Base-by-base conservation (phyloP, 352 stramenopile species). In the Phytophthora pisi region DNA sequence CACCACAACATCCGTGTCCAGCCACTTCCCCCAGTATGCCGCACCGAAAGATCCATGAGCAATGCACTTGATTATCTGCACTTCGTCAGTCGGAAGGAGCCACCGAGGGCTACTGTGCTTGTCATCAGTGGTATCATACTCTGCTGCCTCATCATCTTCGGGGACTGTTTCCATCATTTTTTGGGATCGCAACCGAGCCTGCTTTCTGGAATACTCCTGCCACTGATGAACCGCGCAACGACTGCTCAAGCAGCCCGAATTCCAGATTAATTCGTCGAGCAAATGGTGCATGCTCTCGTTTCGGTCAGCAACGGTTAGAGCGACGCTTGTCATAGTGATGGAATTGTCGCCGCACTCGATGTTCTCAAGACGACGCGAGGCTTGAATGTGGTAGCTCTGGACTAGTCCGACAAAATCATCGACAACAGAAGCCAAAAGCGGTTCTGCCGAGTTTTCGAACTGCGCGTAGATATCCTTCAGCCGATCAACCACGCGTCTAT, bases 11-110 rank as follows among this genome's bases (percentile, higher is more conserved):
- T 55, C 42, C 1, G 65, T 61, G 20, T 38, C 54, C 26, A 68
- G 23, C 66, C 66, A 68, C 2, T 68, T 61, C 5, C 66, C 59
- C 6, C 47, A 34, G 18, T 69, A 63, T 10, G 59, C 66, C 1
- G 45, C 52, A 26, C 66, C 59, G 13, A 68, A 73, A 4, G 66
- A 24, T 9, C 59, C 66, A 15, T 38, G n/a, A 10, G 36, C 63
- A 18, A 65, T 23, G 5, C n/a, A 6, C 3, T 56, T 10, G 5
- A 18, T 50, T 3, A 65, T 11, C 13, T 56, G 36, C 18, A 70
- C 24, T 53, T 65, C 47, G 23, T 70, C n/a, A 2, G 62, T 30
- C 11, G 55, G 62, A 10, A 64, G 52, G 8, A 70, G 26, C 62
- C 62, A 65, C 5, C 40, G 40, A 10, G 4, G 6, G 7, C 40